Base-by-base conservation (phyloP, 2,329 filamentous ascomycete species). In the Cladosporium sp. region DNA sequence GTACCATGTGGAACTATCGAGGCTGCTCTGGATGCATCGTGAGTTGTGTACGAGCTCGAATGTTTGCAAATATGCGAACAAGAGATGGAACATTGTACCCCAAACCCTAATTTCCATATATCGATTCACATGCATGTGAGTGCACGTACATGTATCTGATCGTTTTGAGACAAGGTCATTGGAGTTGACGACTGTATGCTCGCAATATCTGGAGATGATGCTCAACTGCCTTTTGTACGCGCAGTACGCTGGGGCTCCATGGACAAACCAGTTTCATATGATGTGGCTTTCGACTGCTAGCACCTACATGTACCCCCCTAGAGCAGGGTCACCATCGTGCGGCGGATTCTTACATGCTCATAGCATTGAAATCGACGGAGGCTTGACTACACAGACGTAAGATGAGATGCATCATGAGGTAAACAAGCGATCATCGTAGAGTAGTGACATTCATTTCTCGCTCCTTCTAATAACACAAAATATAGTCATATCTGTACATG, bases 371-470 rank as follows among this genome's bases (percentile, higher is more conserved):
- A n/a, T 1, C 18, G 18, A n/a, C 10, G 18, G 2, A 14, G 1
- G 13, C 11, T 14, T 3, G 13, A 11, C 32, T 16, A 16, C 8
- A 34, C 11, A n/a, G n/a, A n/a, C n/a, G n/a, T n/a, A n/a, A n/a
- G n/a, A n/a, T n/a, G n/a, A n/a, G n/a, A n/a, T n/a, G n/a, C n/a
- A n/a, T n/a, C 30, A 32, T 10, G 30, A 34, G 32, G 11, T 34
- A 34, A n/a, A n/a, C 13, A 36, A 36, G 14, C 18, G 14, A 5
- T 30, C 25, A 23, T 58, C 56, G 56, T 63, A 39, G 60, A 63
- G 60, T 63, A 63, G 60, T 63, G 60, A 63, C 60, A 56, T 63
- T 63, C 32, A 28, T 53, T 63, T 63, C 48, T 39, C 34, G 48
- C 59, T 54, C 39, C 21, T 43, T 46, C 60, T 63, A 63, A 46